These are phyloP conservation scores for Tirmania nivea DNA, from an alignment of 495 filamentous ascomycete species.

Conservation along the genomic window DNA sequence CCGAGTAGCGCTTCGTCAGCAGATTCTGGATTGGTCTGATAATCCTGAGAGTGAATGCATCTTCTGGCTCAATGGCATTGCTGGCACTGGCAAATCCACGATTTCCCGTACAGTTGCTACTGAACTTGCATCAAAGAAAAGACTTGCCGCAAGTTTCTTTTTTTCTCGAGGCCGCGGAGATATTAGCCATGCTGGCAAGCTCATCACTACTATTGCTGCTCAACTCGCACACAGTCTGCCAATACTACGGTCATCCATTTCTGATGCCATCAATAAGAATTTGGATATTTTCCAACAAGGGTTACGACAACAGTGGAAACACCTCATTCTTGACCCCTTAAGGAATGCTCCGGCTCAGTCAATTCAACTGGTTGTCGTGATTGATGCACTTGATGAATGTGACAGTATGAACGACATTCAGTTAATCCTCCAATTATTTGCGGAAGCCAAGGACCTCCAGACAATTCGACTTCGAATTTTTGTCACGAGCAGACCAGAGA, in stretches of 20 bases:
- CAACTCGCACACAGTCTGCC: slow-evolving; percentile 5
- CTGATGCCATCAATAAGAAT: slow-evolving; percentile 4
- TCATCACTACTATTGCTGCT: slow-evolving; percentile 9
- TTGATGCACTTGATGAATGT: slow-evolving; percentile 23
- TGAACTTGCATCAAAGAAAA: background rate
- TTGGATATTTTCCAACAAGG: background rate
- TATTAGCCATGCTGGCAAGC: slow-evolving; percentile 8
- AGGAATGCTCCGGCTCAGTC: background rate
- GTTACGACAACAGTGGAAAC: slow-evolving; percentile 6
- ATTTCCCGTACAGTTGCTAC: slow-evolving; percentile 12
- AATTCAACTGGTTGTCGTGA: slow-evolving; percentile 10
- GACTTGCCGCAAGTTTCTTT: slow-evolving; percentile 7
- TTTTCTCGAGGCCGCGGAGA: slow-evolving; percentile 6
- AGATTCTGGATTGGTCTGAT: slow-evolving; percentile 3
- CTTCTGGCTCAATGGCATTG: slow-evolving; percentile 23
- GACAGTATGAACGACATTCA: slow-evolving; percentile 12
- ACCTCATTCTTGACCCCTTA: slow-evolving; percentile 9
- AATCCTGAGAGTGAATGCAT: slow-evolving; percentile 6
- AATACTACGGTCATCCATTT: background rate
- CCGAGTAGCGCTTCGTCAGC: slow-evolving; percentile 4
- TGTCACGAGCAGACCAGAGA: slow-evolving; percentile 22
- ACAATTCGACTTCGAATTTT: slow-evolving; percentile 16
- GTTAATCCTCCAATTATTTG: slow-evolving; percentile 16
- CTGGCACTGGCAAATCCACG: slow-evolving; percentile 21
- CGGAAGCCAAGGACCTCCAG: slow-evolving; percentile 7